These are phyloP conservation scores for Diospyros kaki DNA, from an alignment of 148 eudicot species.

Conservation along the genomic window DNA sequence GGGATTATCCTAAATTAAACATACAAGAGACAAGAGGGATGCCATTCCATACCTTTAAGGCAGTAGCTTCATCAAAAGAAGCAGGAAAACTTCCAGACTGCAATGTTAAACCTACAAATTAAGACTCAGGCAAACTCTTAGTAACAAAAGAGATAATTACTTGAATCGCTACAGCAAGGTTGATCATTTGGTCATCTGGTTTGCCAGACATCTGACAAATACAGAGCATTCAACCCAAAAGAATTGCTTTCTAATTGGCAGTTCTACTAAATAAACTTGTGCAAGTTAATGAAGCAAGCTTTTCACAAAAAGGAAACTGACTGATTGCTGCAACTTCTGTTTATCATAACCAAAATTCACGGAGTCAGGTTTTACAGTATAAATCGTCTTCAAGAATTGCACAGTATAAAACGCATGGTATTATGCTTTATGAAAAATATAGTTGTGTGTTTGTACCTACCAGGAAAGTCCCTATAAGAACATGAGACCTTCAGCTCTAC, in stretches of 20 bases:
- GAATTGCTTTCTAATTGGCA: too few species aligned
- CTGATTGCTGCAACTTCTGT: neutral
- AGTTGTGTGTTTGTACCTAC: constrained; percentile 25
- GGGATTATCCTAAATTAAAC: neutral
- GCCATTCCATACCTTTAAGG: constrained; percentile 45
- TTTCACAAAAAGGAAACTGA: neutral
- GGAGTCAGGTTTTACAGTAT: neutral
- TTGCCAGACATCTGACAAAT: neutral
- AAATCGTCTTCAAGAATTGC: neutral
- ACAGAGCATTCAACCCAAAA: too few species aligned
- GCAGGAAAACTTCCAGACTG: constrained; percentile 40
- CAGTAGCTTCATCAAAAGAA: constrained; percentile 40
- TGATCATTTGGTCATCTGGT: neutral
- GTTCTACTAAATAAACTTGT: neutral
- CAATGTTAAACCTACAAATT: constrained; percentile 44
- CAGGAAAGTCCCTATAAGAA: constrained; percentile 45
- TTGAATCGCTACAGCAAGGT: neutral
- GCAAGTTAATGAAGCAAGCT: neutral
- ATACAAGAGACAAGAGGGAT: constrained; percentile 1
- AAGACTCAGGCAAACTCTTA: constrained; percentile 6
- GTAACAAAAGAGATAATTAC: neutral
- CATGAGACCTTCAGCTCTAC: constrained; percentile 37
- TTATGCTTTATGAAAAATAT: neutral
- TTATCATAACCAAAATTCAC: neutral
- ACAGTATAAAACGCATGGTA: neutral